Evolutionary conservation across 2,329 filamentous ascomycete species (phyloP), one percentile per base, ranked within the genome.

Genomic region (Calycina marina): DNA sequence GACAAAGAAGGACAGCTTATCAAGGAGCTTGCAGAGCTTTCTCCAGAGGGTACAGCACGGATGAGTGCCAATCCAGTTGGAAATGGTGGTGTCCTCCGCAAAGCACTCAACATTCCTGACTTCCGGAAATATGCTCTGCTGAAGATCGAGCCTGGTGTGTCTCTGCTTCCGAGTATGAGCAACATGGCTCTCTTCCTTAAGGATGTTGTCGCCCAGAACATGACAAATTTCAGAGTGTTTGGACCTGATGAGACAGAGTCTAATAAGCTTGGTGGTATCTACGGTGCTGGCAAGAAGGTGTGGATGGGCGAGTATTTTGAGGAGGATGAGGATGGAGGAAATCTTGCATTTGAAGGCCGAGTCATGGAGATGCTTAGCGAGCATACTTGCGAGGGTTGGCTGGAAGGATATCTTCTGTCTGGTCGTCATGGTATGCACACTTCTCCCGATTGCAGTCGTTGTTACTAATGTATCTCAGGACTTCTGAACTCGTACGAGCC

Each of bases 291-390:
- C 4, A 79, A 83, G 65, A 85, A 85, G 56, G 77, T 81, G 3
- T 85, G 80, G 79, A 62, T 85, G 60, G 79, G 70, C 4, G 78
- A 82, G 30, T 81, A 79, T 52, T 79, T 85, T 40, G 2, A 80
- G 4, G 79, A 85, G 49, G 80, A 86, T 46, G 56, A 59, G 5
- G 74, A 85, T 46, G 79, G 79, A 6, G 79, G 80, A 39, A 84
- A 86, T 46, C 60, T 86, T 14, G 67, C 72, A 4, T 66, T 61
- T 12, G 63, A 65, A 10, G 80, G 80, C 11, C 67, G 78, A 16
- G 79, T 85, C 20, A 85, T 86, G 77, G 80, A 86, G 53, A 85
- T 85, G 52, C 66, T 86, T n/a, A 80, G 73, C 12, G 80, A 86
- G 54, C 80, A 86, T 51, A 85, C 77, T 11, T 72, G 70, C 38